These are phyloP conservation scores for Draba incana DNA, from an alignment of 345 rosid species.

Conservation along the genomic window DNA sequence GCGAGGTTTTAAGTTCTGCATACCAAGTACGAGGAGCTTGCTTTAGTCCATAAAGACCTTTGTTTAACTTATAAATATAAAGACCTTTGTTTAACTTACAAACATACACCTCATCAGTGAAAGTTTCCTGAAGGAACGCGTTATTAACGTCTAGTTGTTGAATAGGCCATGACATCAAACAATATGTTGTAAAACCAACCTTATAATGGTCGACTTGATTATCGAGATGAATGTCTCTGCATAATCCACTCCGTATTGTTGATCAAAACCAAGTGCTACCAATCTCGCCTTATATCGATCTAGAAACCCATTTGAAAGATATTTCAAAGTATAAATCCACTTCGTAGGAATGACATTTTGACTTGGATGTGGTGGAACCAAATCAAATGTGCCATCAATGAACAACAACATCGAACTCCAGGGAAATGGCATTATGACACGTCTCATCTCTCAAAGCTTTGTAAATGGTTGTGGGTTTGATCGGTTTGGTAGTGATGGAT, in stretches of 20 bases:
- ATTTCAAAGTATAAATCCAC: no score
- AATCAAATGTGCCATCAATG: no score
- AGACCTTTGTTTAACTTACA: neutral
- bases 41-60: neutral
- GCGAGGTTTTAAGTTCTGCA: neutral
- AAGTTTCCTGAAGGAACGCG: neutral
- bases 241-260: neutral
- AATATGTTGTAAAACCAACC: neutral
- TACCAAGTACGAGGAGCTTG: neutral
- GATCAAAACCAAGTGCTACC: no score
- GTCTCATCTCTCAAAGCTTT: neutral
- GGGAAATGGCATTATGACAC: neutral
- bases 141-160: neutral
- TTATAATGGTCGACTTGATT: neutral
- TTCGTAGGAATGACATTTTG: no score
- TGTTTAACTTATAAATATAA: neutral
- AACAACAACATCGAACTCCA: no score
- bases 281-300: no score
- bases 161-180: fast-evolving
- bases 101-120: neutral
- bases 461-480: neutral
- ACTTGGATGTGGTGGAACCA: no score
- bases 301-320: no score
- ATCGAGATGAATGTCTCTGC: neutral
- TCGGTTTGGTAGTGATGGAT: fast-evolving